Evolutionary conservation across 257 asterid species (phyloP).

Genomic region (Jasminum sambac): DNA sequence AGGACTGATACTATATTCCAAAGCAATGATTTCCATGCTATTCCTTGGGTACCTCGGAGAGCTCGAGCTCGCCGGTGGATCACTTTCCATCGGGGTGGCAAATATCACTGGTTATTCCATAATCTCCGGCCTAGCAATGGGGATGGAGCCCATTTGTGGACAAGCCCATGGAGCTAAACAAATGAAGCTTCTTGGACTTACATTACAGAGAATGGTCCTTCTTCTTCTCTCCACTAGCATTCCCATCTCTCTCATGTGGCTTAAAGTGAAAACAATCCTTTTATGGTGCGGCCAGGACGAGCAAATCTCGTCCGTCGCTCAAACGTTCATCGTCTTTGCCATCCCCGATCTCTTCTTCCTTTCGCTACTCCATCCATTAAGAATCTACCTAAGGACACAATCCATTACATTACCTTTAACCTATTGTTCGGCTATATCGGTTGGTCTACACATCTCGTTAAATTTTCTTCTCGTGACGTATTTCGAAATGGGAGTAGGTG

Average conservation of each 20-base stretch:
- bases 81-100: conserved; percentile 89
- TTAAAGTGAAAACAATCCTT: conserved; percentile 69
- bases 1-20: conserved; percentile 69
- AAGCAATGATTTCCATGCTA: conserved; percentile 93
- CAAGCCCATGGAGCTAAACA: conserved; percentile 92
- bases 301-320: conserved; percentile 69
- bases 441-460: conserved; percentile 63
- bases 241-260: conserved; percentile 83
- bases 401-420: conserved; percentile 69
- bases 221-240: conserved; percentile 71
- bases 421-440: conserved; percentile 62
- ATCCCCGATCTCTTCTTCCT: conserved; percentile 84
- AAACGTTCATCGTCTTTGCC: conserved; percentile 69
- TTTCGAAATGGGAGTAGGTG: conserved; percentile 57
- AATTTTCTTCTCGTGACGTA: conserved; percentile 60
- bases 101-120: conserved; percentile 94
- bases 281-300: conserved; percentile 81
- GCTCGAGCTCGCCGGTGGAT: conserved; percentile 90
- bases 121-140: conserved; percentile 93
- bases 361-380: conserved; percentile 71
- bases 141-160: conserved; percentile 98
- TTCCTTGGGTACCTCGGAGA: conserved; percentile 90
- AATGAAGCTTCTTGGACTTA: conserved; percentile 81
- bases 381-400: conserved; percentile 79
- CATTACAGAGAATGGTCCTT: conserved; percentile 86